Conservation (phyloP, 306 rosid genomes). For the Malus fusca region DNA sequence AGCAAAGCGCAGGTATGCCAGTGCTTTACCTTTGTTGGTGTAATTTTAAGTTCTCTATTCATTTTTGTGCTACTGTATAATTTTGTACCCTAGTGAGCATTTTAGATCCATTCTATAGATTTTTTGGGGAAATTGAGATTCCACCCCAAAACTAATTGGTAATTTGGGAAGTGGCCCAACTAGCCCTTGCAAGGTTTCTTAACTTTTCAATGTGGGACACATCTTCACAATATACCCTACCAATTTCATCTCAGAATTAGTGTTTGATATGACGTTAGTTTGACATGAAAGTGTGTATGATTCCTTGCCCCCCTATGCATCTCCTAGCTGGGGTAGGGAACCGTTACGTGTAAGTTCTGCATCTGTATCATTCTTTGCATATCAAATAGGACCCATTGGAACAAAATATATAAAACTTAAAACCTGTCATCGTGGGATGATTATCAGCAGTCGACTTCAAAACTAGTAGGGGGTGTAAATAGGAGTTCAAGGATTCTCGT, state of each 20-base stretch:
- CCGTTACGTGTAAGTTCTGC: no score
- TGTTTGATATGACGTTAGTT: neutral
- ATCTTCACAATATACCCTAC: neutral
- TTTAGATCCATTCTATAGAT: neutral
- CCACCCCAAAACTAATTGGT: no score
- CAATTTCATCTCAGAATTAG: neutral
- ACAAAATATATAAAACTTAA: neutral
- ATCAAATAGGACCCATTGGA: neutral
- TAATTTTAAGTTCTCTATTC: neutral
- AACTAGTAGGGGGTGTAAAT: neutral
- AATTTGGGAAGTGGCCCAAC: no score
- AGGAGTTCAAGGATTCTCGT: neutral
- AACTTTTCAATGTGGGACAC: no score
- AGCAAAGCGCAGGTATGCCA: constrained; percentile 88
- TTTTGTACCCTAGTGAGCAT: neutral
- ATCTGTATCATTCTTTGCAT: neutral
- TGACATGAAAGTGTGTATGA: neutral
- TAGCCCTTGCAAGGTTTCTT: no score
- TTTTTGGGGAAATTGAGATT: no score
- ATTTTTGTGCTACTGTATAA: neutral
- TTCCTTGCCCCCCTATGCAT: no score
- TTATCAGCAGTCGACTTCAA: neutral
- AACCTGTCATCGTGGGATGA: neutral
- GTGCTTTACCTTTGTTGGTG: neutral
- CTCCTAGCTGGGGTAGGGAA: neutral